phyloP scores from a whole-genome alignment of 1,139 yeast species.

The Hyphopichia pseudoburtonii region DNA sequence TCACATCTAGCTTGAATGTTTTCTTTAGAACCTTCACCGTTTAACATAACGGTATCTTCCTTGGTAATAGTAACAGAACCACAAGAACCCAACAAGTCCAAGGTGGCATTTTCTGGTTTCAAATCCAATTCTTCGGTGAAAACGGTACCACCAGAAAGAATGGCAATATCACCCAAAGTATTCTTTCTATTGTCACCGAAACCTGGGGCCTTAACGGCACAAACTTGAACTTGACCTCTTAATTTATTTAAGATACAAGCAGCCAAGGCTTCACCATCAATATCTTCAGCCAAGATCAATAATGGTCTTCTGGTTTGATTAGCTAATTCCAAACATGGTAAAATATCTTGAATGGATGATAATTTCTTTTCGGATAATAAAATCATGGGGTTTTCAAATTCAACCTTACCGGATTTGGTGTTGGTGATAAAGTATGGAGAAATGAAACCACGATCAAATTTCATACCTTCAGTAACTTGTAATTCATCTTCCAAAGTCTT shows the following conservation, averaged over 20 bases:
- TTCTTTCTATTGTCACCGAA: constrained; percentile 99
- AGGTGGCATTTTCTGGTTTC: constrained; percentile 94
- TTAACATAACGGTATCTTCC: constrained; percentile 94
- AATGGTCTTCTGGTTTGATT: constrained; percentile 95
- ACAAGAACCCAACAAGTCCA: constrained; percentile 89
- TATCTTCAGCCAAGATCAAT: constrained; percentile 92
- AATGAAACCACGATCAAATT: constrained; percentile 97
- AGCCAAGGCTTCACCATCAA: constrained; percentile 98
- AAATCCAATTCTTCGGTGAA: constrained; percentile 97
- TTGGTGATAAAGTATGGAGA: constrained; percentile 98
- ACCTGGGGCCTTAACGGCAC: constrained; percentile 99
- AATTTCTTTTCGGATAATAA: constrained; percentile 93
- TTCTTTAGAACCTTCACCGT: constrained; percentile 94
- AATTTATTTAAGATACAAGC: constrained; percentile 98
- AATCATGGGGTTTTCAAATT: constrained; percentile 91
- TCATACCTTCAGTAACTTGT: constrained; percentile 99
- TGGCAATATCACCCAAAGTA: constrained; percentile 95
- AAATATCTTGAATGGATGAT: constrained; percentile 86
- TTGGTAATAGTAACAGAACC: constrained; percentile 94
- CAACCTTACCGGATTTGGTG: constrained; percentile 94
- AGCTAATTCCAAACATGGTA: constrained; percentile 93
- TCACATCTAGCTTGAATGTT: constrained; percentile 89
- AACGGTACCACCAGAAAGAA: constrained; percentile 95
- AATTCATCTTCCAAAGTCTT: constrained; percentile 95
- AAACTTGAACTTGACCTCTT: constrained; percentile 98